These are phyloP conservation scores for Withania somnifera DNA, from an alignment of 305 asterid genomes.

Conservation along the genomic window DNA sequence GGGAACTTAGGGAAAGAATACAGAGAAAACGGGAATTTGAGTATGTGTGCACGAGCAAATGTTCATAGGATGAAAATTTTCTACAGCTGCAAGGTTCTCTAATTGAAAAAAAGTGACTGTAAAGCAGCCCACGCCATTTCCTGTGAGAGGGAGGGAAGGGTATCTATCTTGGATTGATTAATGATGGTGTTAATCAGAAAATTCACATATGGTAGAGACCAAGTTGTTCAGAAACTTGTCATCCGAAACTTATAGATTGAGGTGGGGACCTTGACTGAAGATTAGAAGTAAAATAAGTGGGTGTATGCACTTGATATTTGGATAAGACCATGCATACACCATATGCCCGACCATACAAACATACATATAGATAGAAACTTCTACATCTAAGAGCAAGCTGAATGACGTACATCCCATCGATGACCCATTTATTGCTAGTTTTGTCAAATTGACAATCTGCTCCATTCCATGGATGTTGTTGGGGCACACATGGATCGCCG, in stretches of 20 bases:
- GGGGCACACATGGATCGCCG: constrained; percentile 97
- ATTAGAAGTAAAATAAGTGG: background rate
- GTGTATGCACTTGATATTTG: background rate
- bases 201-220: background rate
- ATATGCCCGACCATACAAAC: background rate
- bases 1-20: background rate
- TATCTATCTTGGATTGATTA: background rate
- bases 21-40: background rate
- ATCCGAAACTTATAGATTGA: background rate
- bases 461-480: constrained; percentile 97
- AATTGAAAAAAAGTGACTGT: background rate
- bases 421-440: constrained; percentile 57
- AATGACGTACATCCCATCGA: constrained; percentile 86
- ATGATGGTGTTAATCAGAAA: background rate
- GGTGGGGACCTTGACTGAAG: background rate
- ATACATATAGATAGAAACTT: background rate
- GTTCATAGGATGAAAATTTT: background rate
- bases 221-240: background rate
- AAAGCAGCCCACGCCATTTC: background rate
- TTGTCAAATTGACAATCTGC: constrained; percentile 73
- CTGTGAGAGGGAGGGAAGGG: background rate
- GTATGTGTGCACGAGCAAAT: background rate
- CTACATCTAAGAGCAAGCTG: constrained; percentile 9
- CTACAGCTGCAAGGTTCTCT: background rate
- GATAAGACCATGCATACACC: background rate